Evolutionary conservation across 2,329 filamentous ascomycete genomes (phyloP), one percentile per base, ranked within the genome.

Genomic region (Ampelomyces quisqualis): DNA sequence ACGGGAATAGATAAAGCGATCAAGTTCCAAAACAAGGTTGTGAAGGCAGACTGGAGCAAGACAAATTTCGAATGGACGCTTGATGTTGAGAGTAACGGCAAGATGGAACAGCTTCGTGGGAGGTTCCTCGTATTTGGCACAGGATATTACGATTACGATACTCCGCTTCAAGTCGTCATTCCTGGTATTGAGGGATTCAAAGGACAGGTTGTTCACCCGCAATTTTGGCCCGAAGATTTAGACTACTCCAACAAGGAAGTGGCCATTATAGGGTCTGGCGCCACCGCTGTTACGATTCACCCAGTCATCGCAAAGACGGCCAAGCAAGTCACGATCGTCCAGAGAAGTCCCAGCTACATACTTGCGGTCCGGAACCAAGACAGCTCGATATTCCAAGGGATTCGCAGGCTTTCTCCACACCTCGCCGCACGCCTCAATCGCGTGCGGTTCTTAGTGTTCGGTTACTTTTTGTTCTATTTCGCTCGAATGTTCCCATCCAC

Each of bases 281-380:
- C 87, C 5, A 91, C 88, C 0, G 85, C 86, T 11, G 67, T 90
- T 34, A 90, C 87, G 0, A 73, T 93, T 0, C 63, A 91, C 2
- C 88, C 87, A 0, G 77, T 73, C 34, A 69, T 91, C 32, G 78
- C 80, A 1, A 69, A 83, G 34, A 78, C 77, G 32, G 85, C 84
- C 10, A 69, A 69, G 8, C 68, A 67, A 8, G 80, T 88, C 24
- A 90, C 85, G 2, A 88, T 90, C 80, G 76, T 91, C 2, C 87
- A 91, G 68, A 80, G 88, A 43, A 87, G 82, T 35, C 88, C 88
- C 0, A 77, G 76, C 1, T 50, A 50, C 27, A 76, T 89, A 43
- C 32, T 31, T 14, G n/a, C 14, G 10, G 14, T 31, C 10, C 29
- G 10, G 9, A 31, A 31, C 11, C 5, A 15, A 13, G 29, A 17